Evolutionary conservation across 2,329 filamentous ascomycete genomes (phyloP).

Genomic region (Paecilomyces sp.): DNA sequence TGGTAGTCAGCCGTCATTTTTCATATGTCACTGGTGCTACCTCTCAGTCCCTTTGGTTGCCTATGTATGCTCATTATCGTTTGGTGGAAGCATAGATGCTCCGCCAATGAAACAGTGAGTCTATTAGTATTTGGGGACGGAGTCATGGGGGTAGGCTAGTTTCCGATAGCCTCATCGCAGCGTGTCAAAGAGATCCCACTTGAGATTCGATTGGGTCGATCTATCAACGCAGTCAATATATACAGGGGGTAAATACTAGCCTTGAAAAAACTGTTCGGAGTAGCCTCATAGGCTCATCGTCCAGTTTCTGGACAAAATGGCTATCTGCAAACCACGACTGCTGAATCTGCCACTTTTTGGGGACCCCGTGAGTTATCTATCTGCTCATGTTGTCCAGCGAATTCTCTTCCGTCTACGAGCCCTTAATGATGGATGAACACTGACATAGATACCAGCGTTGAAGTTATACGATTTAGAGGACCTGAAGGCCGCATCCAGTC

Average conservation of each 20-base stretch:
- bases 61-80: background rate
- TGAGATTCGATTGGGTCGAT: background rate
- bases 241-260: background rate
- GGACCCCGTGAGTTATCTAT: background rate
- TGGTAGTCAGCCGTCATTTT: slow-evolving; percentile 4
- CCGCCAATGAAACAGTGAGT: background rate
- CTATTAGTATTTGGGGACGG: background rate
- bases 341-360: background rate
- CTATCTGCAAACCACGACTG: background rate
- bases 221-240: background rate
- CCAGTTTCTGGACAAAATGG: background rate
- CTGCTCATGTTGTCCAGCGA: background rate
- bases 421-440: background rate
- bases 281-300: background rate
- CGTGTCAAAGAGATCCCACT: background rate
- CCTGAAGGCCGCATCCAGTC: background rate
- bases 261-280: background rate
- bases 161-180: background rate
- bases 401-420: background rate
- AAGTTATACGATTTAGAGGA: background rate
- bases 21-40: background rate
- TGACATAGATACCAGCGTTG: background rate
- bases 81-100: background rate
- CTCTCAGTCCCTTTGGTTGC: background rate
- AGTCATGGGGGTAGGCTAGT: background rate